Base-by-base conservation (phyloP, 139 green algal genomes). In the Tetratostichococcus sp. region DNA sequence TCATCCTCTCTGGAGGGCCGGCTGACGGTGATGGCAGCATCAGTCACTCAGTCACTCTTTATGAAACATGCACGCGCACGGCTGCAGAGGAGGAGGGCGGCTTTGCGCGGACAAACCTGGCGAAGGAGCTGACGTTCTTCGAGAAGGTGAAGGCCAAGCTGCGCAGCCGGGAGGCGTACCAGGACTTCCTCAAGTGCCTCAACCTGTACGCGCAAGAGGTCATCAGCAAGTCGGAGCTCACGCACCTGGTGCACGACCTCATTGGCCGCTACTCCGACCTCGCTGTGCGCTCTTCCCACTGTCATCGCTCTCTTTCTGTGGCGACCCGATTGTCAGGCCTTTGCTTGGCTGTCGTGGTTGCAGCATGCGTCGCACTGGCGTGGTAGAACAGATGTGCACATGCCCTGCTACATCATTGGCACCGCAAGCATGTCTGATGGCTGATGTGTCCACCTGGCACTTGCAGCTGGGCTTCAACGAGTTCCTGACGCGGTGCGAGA, bases 121-220 rank as follows among this genome's bases (percentile, higher is more conserved):
- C 79, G 31, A 91, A 90, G 77, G 91, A 97, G 80, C 75, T 94
- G 71, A 43, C 39, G 50, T 93, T 88, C 72, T 89, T 93, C 50
- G 84, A 91, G 70, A 83, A 82, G 35, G 81, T 91, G 4, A 91
- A 91, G 80, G 28, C 77, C 71, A 80, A 79, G 43, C 78, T 97
- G 75, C 84, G 91, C 35, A 95, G 88, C 82, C 70, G 78, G 31
- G 92, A 97, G 65, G 58, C 80, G 33, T 99, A 98, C 82, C 83
- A 91, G 57, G 96, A 99, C 76, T 96, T 99, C 83, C 78, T 99
- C 30, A 98, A 98, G 86, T 94, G 87, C 80, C 88, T 99, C 57
- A 95, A 97, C 83, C 78, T 99, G 76, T 98, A 93, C 80, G 87
- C 83, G 70, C 78, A 96, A 69, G 95, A 98, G 34, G 92, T 99